These are phyloP conservation scores for Hydnomerulius pinastri DNA, from an alignment of 768 basidiomycete species.

Conservation along the genomic window DNA sequence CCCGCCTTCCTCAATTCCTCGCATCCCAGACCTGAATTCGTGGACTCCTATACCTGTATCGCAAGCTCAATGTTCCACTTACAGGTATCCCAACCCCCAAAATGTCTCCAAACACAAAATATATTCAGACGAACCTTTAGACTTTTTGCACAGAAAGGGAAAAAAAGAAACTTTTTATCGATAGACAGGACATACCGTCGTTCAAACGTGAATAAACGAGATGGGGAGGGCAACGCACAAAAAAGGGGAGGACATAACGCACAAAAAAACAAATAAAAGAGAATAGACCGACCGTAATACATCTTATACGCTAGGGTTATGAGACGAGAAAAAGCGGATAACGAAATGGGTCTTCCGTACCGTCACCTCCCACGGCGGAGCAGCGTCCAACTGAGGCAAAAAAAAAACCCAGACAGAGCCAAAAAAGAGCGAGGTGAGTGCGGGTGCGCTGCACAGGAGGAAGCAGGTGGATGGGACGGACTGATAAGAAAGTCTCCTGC, in stretches of 20 bases:
- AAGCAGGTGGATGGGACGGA: slow-evolving; percentile 38
- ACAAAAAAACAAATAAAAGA: slow-evolving; percentile 1
- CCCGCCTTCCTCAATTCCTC: too few species aligned
- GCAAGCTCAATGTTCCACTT: too few species aligned
- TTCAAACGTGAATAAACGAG: not conserved
- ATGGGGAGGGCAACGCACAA: not conserved
- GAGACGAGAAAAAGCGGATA: slow-evolving; percentile 21
- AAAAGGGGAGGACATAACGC: not conserved
- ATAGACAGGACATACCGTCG: not conserved
- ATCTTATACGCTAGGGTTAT: slow-evolving; percentile 15
- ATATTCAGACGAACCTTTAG: slow-evolving; percentile 13
- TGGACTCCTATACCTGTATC: too few species aligned
- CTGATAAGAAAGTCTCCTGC: slow-evolving; percentile 36
- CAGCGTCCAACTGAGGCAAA: too few species aligned
- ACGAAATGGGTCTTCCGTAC: slow-evolving; percentile 26
- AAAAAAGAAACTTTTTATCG: too few species aligned
- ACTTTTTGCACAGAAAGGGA: too few species aligned
- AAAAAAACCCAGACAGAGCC: too few species aligned
- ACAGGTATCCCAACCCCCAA: too few species aligned
- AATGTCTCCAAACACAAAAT: not conserved
- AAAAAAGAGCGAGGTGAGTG: slow-evolving; percentile 30
- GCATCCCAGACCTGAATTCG: too few species aligned
- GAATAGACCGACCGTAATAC: slow-evolving; percentile 36
- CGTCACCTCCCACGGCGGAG: too few species aligned
- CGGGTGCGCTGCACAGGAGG: slow-evolving; percentile 18